These are phyloP conservation scores for Zhuliangozyma parablackwelliae DNA, from an alignment of 1,139 yeast species.

Conservation along the genomic window DNA sequence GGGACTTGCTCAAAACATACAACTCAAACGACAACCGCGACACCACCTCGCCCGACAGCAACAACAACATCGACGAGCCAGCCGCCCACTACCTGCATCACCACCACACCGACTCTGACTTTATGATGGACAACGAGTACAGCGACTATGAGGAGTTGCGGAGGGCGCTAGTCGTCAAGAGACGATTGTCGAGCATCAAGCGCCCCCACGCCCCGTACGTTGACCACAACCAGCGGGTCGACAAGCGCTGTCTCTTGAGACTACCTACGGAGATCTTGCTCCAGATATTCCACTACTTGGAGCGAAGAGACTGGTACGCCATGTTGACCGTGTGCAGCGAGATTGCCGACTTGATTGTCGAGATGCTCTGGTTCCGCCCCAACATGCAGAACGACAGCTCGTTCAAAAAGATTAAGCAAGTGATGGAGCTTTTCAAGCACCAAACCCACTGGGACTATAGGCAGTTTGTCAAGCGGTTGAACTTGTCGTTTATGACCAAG, in stretches of 20 bases:
- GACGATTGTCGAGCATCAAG: conserved; percentile 17
- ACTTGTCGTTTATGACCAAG: conserved; percentile 70
- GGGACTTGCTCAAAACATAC: conserved; percentile 3
- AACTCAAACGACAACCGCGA: conserved; percentile 5
- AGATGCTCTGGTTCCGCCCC: conserved; percentile 87
- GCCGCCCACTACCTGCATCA: neutral
- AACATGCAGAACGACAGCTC: conserved; percentile 57
- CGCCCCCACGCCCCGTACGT: conserved; percentile 9
- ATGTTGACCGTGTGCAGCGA: conserved; percentile 73
- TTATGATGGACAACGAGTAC: conserved; percentile 32
- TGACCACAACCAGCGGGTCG: conserved; percentile 1
- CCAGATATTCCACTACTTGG: conserved; percentile 64
- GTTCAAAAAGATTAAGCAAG: conserved; percentile 46
- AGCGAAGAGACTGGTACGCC: conserved; percentile 62
- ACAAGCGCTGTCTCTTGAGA: conserved; percentile 36
- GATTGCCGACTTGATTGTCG: conserved; percentile 79
- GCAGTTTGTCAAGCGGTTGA: conserved; percentile 70
- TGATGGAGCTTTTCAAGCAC: conserved; percentile 48
- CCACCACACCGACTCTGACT: conserved; percentile 20
- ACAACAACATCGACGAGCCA: conserved; percentile 1
- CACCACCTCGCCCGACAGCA: conserved; percentile 1
- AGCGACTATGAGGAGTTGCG: conserved; percentile 34
- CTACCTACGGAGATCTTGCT: conserved; percentile 81
- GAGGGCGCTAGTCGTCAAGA: conserved; percentile 29
- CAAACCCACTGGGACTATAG: conserved; percentile 71